phyloP scores from a whole-genome alignment of 441 rosid genomes.

The Mallotus repandus region DNA sequence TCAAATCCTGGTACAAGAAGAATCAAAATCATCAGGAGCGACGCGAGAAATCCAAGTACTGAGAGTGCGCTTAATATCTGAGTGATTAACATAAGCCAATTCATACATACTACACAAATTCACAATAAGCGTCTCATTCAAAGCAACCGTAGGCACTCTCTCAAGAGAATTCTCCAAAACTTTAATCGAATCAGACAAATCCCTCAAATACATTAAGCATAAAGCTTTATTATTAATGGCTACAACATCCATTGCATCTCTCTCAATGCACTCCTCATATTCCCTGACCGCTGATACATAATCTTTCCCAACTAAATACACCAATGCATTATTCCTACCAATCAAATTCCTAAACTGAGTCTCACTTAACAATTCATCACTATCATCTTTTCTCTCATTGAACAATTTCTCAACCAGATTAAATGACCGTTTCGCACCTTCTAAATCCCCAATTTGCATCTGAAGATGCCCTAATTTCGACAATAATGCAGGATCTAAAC shows the following conservation, averaged over 20 bases:
- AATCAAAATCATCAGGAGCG: constrained; percentile 93
- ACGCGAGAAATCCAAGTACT: constrained; percentile 84
- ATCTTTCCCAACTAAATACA: constrained; percentile 78
- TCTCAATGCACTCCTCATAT: constrained; percentile 82
- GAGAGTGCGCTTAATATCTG: constrained; percentile 73
- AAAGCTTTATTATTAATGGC: constrained; percentile 82
- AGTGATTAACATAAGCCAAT: constrained; percentile 81
- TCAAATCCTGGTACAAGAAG: constrained; percentile 76
- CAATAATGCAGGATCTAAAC: constrained; percentile 53
- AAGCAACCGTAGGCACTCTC: constrained; percentile 75
- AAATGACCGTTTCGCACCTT: constrained; percentile 66
- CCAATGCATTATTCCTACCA: constrained; percentile 74
- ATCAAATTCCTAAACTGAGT: constrained; percentile 67
- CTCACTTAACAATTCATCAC: constrained; percentile 34
- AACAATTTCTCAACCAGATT: constrained; percentile 48
- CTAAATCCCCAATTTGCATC: constrained; percentile 85
- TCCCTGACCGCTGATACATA: constrained; percentile 83
- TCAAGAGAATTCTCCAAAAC: constrained; percentile 81
- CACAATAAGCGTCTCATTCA: constrained; percentile 84
- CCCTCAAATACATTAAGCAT: constrained; percentile 92
- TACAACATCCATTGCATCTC: constrained; percentile 64
- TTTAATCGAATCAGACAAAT: constrained; percentile 66
- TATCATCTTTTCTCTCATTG: constrained; percentile 33
- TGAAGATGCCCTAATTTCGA: constrained; percentile 82
- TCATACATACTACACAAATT: constrained; percentile 78